Conservation (phyloP, 1,139 yeast species). For the Saccharomyces hybrid region DNA sequence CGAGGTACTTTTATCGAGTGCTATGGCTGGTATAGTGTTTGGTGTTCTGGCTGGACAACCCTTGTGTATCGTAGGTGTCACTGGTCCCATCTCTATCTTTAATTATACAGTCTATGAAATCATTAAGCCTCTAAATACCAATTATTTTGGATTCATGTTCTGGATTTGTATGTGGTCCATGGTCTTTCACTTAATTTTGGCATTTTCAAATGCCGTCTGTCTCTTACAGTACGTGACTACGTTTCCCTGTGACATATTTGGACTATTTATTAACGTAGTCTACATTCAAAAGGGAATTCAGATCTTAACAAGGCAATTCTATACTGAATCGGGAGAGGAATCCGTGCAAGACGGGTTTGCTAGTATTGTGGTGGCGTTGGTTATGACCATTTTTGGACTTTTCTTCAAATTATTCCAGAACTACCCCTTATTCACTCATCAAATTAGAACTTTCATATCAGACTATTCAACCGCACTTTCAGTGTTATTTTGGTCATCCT, state of each 20-base stretch:
- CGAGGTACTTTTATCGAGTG: slow-evolving; percentile 76
- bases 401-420: slow-evolving; percentile 51
- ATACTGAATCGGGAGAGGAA: slow-evolving; percentile 25
- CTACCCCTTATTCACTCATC: slow-evolving; percentile 53
- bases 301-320: slow-evolving; percentile 65
- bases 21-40: slow-evolving; percentile 83
- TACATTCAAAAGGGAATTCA: slow-evolving; percentile 88
- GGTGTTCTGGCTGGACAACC: slow-evolving; percentile 89
- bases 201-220: slow-evolving; percentile 62
- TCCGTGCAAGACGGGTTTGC: slow-evolving; percentile 61
- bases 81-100: slow-evolving; percentile 90
- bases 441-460: slow-evolving; percentile 60
- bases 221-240: slow-evolving; percentile 66
- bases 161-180: slow-evolving; percentile 93
- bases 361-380: slow-evolving; percentile 62
- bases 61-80: slow-evolving; percentile 92
- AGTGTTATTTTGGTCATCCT: slow-evolving; percentile 87
- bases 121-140: slow-evolving; percentile 41
- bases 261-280: slow-evolving; percentile 82
- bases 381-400: slow-evolving; percentile 70
- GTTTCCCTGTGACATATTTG: slow-evolving; percentile 90
- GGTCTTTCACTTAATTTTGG: slow-evolving; percentile 69
- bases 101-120: slow-evolving; percentile 86
- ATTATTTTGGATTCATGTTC: slow-evolving; percentile 85
- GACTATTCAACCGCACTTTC: slow-evolving; percentile 83